phyloP scores from a whole-genome alignment of 2,329 filamentous ascomycete species.

The Aspergillus persii region DNA sequence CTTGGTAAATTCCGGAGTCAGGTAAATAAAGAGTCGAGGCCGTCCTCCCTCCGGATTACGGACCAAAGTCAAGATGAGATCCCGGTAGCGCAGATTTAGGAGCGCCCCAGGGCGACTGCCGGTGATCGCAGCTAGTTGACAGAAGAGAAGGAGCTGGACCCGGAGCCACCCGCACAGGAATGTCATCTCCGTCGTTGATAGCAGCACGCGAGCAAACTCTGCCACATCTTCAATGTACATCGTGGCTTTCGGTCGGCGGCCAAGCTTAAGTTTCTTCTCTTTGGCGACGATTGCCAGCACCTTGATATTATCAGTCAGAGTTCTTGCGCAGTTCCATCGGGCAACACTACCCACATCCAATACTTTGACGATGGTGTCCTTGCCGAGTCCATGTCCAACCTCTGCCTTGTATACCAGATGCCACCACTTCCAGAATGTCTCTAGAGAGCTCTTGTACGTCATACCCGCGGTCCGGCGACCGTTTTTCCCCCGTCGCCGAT shows the following conservation, averaged over 20 bases:
- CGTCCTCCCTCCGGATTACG: slow-evolving; percentile 14
- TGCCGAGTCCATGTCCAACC: slow-evolving; percentile 14
- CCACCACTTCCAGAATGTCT: slow-evolving; percentile 26
- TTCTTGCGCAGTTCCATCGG: background rate
- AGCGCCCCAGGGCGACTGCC: slow-evolving; percentile 21
- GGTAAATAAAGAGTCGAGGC: slow-evolving; percentile 23
- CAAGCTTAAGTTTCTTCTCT: slow-evolving; percentile 25
- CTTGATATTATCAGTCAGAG: slow-evolving; percentile 19
- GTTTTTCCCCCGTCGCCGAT: slow-evolving; percentile 15
- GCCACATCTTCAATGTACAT: slow-evolving; percentile 35
- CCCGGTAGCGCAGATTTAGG: slow-evolving; percentile 23
- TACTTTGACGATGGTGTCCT: slow-evolving; percentile 21
- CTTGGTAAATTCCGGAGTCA: slow-evolving; percentile 26
- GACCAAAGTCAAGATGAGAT: slow-evolving; percentile 26
- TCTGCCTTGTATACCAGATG: slow-evolving; percentile 23
- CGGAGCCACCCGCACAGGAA: slow-evolving; percentile 28
- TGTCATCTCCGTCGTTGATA: slow-evolving; percentile 30
- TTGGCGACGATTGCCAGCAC: slow-evolving; percentile 24
- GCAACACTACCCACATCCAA: slow-evolving; percentile 16
- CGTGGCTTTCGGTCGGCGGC: slow-evolving; percentile 23
- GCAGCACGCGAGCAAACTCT: slow-evolving; percentile 28
- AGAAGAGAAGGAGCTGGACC: slow-evolving; percentile 16
- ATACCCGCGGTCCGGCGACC: slow-evolving; percentile 11
- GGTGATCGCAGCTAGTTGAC: slow-evolving; percentile 12
- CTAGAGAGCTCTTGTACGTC: slow-evolving; percentile 18